Evolutionary conservation across 768 basidiomycete species (phyloP), one percentile per base, ranked within the genome.

Genomic region (Lactifluus pinguis): DNA sequence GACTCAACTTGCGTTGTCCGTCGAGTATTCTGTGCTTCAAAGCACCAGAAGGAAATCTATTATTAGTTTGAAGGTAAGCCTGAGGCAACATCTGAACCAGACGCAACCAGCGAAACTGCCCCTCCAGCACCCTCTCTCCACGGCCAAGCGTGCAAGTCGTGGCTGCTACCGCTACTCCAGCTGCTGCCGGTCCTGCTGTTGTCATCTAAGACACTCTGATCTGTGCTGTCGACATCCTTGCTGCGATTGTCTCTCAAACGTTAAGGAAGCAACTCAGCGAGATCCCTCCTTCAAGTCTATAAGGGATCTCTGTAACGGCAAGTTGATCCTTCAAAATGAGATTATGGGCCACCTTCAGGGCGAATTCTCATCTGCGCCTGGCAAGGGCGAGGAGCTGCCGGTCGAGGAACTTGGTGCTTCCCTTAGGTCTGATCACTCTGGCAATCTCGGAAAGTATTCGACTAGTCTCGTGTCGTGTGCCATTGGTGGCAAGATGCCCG

Each of bases 341-440:
- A 25, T 25, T 25, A 25, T 25, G 25, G 25, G 25, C 25, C 1
- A 25, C 70, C 80, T 99, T 42, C 94, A 97, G 70, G 83, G 92
- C 68, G 97, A 99, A 72, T 99, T 99, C 72, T 69, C 85, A 5
- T 90, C 92, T 8, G 92, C 95, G 1, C 97, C 97, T 0, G 97
- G 98, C 77, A 99, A 98, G 77, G 94, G 91, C 11, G 97, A 99
- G 72, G 97, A 99, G 69, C 81, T 99, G 44, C 88, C 97, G 39
- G 83, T 99, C 53, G 94, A 98, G 67, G 97, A 99, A 70, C 85
- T 99, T 13, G 97, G 94, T 45, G 81, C 92, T 32, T 86, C 91
- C 15, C 77, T 98, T 36, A 78, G 81, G 11, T 78, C 83, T 56
- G 94, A 2, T 25, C 25, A 25, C 25, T 25, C 25, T 2, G 25